phyloP scores from a whole-genome alignment of 148 eudicot genomes.

The Persicaria maculosa region DNA sequence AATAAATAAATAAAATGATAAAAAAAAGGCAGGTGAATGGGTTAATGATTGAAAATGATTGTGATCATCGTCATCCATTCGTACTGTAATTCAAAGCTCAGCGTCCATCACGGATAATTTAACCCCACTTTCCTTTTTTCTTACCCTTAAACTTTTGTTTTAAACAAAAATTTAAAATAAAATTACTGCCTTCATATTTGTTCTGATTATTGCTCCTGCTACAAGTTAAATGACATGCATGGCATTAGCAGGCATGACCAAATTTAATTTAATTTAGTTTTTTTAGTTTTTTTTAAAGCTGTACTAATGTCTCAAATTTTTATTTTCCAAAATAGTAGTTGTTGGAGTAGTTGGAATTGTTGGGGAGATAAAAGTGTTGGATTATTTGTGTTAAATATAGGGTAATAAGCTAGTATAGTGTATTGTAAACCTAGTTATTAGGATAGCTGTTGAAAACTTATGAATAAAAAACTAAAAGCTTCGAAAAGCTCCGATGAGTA shows the following conservation, averaged over 20 bases:
- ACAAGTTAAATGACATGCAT: background rate
- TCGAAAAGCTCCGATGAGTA: no score
- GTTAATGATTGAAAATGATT: background rate
- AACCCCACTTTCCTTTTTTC: background rate
- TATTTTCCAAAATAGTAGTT: no score
- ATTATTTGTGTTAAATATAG: no score
- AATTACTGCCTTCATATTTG: background rate
- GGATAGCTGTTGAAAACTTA: no score
- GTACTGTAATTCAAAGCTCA: background rate
- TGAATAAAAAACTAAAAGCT: no score
- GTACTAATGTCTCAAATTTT: no score
- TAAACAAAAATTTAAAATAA: no score
- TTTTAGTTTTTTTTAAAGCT: background rate
- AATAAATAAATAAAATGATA: no score
- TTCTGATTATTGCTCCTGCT: background rate
- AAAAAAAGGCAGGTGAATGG: background rate
- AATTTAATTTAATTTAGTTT: background rate
- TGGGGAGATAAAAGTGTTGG: no score
- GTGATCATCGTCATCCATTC: background rate
- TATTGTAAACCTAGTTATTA: no score
- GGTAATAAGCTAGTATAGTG: no score
- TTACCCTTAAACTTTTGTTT: background rate
- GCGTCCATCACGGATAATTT: slow-evolving; percentile 6
- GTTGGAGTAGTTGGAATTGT: no score
- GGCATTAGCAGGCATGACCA: background rate